These are phyloP conservation scores for Aquilaria agallochum DNA, from an alignment of 441 rosid species.

Conservation along the genomic window DNA sequence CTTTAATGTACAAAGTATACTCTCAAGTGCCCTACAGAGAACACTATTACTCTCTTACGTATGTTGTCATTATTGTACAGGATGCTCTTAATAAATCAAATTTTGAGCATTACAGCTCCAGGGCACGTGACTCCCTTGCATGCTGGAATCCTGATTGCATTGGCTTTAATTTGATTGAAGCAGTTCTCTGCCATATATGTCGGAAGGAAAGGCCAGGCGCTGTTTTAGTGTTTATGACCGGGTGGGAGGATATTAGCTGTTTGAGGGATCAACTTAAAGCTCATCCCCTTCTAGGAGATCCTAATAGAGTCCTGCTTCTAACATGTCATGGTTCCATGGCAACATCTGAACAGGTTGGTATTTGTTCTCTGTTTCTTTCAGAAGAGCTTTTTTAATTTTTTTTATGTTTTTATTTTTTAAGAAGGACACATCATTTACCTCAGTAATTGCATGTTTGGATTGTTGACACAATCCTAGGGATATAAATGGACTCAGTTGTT, in stretches of 20 bases:
- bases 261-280: slow-evolving; percentile 94
- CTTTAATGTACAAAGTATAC: no score
- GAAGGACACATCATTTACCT: no score
- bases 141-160: slow-evolving; percentile 93
- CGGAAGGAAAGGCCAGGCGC: slow-evolving; percentile 96
- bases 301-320: slow-evolving; percentile 86
- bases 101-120: slow-evolving; percentile 83
- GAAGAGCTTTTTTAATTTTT: no score
- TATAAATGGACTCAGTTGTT: no score
- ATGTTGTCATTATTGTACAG: slow-evolving; percentile 35
- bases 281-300: slow-evolving; percentile 98
- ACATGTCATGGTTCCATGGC: slow-evolving; percentile 99
- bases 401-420: no score
- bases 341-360: slow-evolving; percentile 84
- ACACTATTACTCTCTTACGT: neutral
- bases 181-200: slow-evolving; percentile 93
- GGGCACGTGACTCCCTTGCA: slow-evolving; percentile 86
- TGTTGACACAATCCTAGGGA: no score
- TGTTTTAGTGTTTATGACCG: slow-evolving; percentile 96
- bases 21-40: neutral
- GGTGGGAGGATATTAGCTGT: slow-evolving; percentile 98
- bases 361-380: neutral
- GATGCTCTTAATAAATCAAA: slow-evolving; percentile 87
- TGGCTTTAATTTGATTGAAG: slow-evolving; percentile 97
- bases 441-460: no score